Evolutionary conservation across 768 basidiomycete species (phyloP).

Genomic region (Psilocybe cubensis): DNA sequence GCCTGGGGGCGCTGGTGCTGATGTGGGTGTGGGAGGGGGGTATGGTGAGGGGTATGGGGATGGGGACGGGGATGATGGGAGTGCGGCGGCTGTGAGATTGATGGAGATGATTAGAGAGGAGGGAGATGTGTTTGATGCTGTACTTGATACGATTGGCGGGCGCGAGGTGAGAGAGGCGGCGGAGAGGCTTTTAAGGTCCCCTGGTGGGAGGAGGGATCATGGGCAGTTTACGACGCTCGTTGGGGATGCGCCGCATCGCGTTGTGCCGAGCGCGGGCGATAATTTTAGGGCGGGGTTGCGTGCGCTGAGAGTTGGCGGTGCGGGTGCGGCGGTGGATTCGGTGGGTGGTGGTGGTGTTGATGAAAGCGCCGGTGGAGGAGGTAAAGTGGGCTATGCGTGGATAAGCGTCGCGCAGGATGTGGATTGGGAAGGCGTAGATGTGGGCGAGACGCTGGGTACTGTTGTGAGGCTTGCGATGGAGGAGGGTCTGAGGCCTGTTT

Average conservation of each 20-base stretch:
- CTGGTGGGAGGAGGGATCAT: constrained; percentile 24
- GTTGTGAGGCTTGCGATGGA: constrained; percentile 46
- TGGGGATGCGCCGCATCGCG: constrained; percentile 67
- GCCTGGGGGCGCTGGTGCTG: background rate
- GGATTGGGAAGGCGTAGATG: constrained; percentile 81
- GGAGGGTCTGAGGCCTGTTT: constrained; percentile 47
- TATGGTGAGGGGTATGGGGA: constrained; percentile 33
- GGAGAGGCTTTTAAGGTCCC: constrained; percentile 56
- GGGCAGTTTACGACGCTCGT: constrained; percentile 82
- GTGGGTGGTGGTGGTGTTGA: background rate
- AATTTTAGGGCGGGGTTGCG: constrained; percentile 76
- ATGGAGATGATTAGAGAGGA: constrained; percentile 54
- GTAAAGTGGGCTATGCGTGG: constrained; percentile 78
- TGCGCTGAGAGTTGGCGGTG: constrained; percentile 46
- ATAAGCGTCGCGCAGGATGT: constrained; percentile 80
- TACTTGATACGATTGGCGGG: constrained; percentile 86
- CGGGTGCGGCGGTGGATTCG: background rate
- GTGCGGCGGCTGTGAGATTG: constrained; percentile 52
- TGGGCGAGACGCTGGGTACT: constrained; percentile 51
- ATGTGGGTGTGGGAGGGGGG: background rate
- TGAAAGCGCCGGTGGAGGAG: constrained; percentile 25
- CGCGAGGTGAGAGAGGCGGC: constrained; percentile 78
- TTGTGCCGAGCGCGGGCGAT: constrained; percentile 71
- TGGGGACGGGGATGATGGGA: constrained; percentile 38
- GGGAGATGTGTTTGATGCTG: constrained; percentile 72